Evolutionary conservation across 164 flowering plant genomes (phyloP), one percentile per base, ranked within the genome.

Genomic region (Brasenia schreberi): DNA sequence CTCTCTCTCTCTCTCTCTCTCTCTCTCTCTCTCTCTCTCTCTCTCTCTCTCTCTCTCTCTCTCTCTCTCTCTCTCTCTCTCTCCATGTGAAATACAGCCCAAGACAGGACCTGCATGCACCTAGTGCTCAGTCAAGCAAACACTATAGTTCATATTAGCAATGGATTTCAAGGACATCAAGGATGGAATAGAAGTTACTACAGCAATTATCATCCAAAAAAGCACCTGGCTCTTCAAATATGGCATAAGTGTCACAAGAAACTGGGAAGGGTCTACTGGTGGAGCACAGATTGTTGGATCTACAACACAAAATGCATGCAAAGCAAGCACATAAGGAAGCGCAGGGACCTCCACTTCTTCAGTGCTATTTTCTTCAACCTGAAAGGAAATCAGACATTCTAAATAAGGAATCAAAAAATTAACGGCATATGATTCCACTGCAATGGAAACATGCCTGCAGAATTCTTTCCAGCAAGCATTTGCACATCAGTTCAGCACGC

Each of bases 401-500:
- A 58, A 18, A 61, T 11, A 61, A 23, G 12, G 19, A 61, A 18
- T 18, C 4, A 61, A n/a, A 4, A n/a, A 61, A 10, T 18, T 27
- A 61, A 61, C 12, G 56, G 3, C 56, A 49, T 49, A n/a, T 61
- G 19, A 18, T 61, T 61, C 18, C 10, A 61, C 62, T 62, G 64
- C 33, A 49, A 9, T 9, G 56, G 16, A 9, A 49, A 1, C n/a
- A 4, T 74, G 91, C 97, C 96, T 92, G 96, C 84, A 95, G 77
- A 74, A 92, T 85, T 75, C 82, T 88, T 75, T 95, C 99, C 69
- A 95, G 75, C 67, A 90, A 81, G 79, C 87, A 90, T 80, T 87
- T 90, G 90, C 99, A 95, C 96, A 95, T 95, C 61, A 89, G 69
- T 77, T 92, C 99, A 71, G 97, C 92, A 12, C 97, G 92, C 76